A percentile compares a stretch with the other conserved stretches of the same genome.
Evolutionary conservation across 1,284 basidiomycete species (phyloP).

Genomic region (Cerrena zonata): DNA sequence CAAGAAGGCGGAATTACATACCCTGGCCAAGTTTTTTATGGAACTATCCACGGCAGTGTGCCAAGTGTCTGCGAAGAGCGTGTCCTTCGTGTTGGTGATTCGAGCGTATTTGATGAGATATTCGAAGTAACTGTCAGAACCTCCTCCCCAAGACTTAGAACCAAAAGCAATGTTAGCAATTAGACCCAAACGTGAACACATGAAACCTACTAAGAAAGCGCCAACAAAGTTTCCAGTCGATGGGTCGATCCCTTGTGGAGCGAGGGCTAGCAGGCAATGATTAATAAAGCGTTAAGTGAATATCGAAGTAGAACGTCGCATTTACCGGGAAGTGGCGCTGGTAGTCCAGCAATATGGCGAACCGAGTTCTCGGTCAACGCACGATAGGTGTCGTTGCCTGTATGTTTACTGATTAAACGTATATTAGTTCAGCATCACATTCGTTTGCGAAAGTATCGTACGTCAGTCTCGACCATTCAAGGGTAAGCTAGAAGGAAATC

Average conservation of each 20-base stretch:
- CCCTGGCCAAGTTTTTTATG: slow-evolving; percentile 49
- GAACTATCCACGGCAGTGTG: slow-evolving; percentile 64
- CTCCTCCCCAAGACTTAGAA: slow-evolving; percentile 68
- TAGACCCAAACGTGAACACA: no score
- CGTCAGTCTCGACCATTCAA: slow-evolving; percentile 40
- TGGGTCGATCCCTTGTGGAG: slow-evolving; percentile 58
- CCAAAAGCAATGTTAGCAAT: background rate
- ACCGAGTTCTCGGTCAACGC: slow-evolving; percentile 48
- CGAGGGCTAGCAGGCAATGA: slow-evolving; percentile 37
- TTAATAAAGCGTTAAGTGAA: background rate
- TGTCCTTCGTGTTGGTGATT: slow-evolving; percentile 55
- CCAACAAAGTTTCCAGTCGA: slow-evolving; percentile 44
- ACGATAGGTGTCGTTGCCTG: slow-evolving; percentile 53
- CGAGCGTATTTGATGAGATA: slow-evolving; percentile 73
- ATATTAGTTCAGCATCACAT: background rate
- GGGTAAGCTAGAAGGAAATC: slow-evolving; percentile 31
- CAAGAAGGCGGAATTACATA: slow-evolving; percentile 24
- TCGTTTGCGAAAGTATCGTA: slow-evolving; percentile 14
- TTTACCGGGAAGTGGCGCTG: slow-evolving; percentile 11
- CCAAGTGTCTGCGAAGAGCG: slow-evolving; percentile 60
- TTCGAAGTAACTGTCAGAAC: slow-evolving; percentile 69
- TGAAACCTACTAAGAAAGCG: slow-evolving; percentile 55
- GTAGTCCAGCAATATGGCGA: slow-evolving; percentile 39
- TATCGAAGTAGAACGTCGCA: background rate
- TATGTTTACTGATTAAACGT: slow-evolving; percentile 38